phyloP scores from a whole-genome alignment of 768 basidiomycete species.

The Panellus pusillus region DNA sequence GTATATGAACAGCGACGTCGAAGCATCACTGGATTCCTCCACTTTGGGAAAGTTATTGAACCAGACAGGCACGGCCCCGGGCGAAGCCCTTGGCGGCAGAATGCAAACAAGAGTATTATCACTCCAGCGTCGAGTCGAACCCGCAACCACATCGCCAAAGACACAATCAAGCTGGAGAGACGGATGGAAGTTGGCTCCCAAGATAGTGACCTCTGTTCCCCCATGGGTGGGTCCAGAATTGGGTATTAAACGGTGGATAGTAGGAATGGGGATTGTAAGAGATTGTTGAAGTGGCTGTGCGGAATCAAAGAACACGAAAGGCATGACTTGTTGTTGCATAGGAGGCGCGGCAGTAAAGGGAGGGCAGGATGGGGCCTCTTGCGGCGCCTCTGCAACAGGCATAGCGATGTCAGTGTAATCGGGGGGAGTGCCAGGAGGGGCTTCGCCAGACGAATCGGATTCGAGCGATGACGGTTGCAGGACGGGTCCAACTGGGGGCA shows the following conservation, averaged over 20 bases:
- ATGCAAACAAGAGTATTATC: constrained; percentile 92
- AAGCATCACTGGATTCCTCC: constrained; percentile 48
- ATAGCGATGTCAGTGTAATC: constrained; percentile 43
- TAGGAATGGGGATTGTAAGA: constrained; percentile 57
- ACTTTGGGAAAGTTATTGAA: constrained; percentile 74
- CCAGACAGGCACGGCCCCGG: constrained; percentile 89
- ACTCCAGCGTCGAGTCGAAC: constrained; percentile 88
- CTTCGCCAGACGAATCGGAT: constrained; percentile 50
- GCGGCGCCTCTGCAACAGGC: constrained; percentile 31
- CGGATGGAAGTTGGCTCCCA: constrained; percentile 88
- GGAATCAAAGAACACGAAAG: constrained; percentile 64
- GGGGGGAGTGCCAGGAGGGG: constrained; percentile 42
- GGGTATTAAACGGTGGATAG: constrained; percentile 84
- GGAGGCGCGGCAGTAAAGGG: constrained; percentile 26
- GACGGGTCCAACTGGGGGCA: constrained; percentile 30
- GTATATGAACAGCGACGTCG: constrained; percentile 80
- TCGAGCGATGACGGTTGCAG: constrained; percentile 39
- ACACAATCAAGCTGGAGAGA: constrained; percentile 70
- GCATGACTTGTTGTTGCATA: constrained; percentile 38
- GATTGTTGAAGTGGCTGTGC: constrained; percentile 43
- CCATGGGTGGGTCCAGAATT: constrained; percentile 84
- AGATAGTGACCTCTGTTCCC: constrained; percentile 91
- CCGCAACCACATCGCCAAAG: constrained; percentile 82
- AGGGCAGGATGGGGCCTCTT: constrained; percentile 18
- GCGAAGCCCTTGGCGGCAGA: constrained; percentile 75